Base-by-base conservation (phyloP, 2,329 filamentous ascomycete species). In the Alternaria atra region DNA sequence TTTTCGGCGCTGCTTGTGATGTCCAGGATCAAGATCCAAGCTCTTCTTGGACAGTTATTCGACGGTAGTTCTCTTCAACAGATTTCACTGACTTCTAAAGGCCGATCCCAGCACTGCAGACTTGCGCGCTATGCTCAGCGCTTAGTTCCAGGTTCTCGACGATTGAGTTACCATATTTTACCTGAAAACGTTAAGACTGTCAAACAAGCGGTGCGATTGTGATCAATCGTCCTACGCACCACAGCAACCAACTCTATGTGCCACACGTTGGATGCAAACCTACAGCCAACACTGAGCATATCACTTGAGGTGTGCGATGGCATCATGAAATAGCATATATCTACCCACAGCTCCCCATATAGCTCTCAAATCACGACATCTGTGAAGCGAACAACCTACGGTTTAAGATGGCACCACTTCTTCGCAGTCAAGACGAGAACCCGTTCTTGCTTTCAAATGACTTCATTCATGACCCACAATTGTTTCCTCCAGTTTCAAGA, bases 161-260 rank as follows among this genome's bases (percentile, higher is more conserved):
- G 8, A 40, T 23, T 3, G 17, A 23, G 5, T 40, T 15, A 40
- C 10, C 37, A 42, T 25, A 10, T 25, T 2, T 25, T 25, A 6
- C 39, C 10, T 15, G 7, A 12, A 25, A 35, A n/a, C 5, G 25
- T 13, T 2, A 23, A 27, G 39, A 37, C 29, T 23, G n/a, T 23
- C 15, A 29, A 35, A 46, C 54, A 59, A 59, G 57, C 51, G 55
- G 37, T 43, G n/a, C 52, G 58, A 58, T 64, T 52, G 55, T 52
- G 25, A 29, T 34, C 17, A 42, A 58, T 42, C 27, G 50, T 58
- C 43, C 43, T 17, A 52, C 51, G 39, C 15, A 44, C 10, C 46
- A 55, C 51, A 30, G 47, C 17, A 35, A 40, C 32, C 17, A 35
- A 30, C 20, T 46, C 20, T 32, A 13, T 25, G 39, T 29, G 27